Conservation (phyloP, 768 basidiomycete species). For the Tylopilus plumbeoviolaceoides region DNA sequence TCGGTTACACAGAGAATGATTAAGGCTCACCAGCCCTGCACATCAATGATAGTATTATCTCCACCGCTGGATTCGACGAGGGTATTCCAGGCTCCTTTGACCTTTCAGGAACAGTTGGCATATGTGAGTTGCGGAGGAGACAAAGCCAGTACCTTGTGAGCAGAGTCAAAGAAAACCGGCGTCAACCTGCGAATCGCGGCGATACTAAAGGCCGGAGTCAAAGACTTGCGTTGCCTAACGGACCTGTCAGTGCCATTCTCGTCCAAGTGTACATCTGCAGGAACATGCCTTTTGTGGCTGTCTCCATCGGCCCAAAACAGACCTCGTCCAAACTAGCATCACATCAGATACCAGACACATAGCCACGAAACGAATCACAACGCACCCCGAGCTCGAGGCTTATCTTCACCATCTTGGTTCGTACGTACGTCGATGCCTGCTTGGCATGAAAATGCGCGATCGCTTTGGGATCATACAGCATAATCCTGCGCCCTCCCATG, state of each 20-base stretch:
- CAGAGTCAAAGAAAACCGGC: constrained; percentile 38
- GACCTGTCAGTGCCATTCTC: constrained; percentile 29
- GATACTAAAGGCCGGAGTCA: constrained; percentile 41
- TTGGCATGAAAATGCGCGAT: no score
- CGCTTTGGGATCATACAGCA: constrained; percentile 46
- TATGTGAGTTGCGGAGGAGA: not conserved
- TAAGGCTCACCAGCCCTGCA: constrained; percentile 40
- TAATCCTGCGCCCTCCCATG: constrained; percentile 33
- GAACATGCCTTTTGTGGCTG: no score
- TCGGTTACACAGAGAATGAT: not conserved
- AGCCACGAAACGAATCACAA: no score
- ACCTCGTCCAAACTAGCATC: no score
- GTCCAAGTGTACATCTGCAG: constrained; percentile 19
- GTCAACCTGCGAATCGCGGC: constrained; percentile 36
- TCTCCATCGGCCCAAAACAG: no score
- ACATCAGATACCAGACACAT: no score
- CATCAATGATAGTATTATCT: constrained; percentile 37
- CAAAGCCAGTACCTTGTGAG: constrained; percentile 32
- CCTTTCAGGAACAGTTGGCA: constrained; percentile 8
- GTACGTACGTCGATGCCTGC: no score
- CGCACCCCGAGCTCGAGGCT: no score
- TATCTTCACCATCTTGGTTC: constrained; percentile 55
- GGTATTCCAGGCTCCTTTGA: constrained; percentile 31
- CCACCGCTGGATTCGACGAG: constrained; percentile 18
- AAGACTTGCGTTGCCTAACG: constrained; percentile 33